Percentiles rank a stretch among this genome's conserved stretches.
Evolutionary conservation across 768 basidiomycete genomes (phyloP).

Genomic region (Daedaleopsis sinensis): DNA sequence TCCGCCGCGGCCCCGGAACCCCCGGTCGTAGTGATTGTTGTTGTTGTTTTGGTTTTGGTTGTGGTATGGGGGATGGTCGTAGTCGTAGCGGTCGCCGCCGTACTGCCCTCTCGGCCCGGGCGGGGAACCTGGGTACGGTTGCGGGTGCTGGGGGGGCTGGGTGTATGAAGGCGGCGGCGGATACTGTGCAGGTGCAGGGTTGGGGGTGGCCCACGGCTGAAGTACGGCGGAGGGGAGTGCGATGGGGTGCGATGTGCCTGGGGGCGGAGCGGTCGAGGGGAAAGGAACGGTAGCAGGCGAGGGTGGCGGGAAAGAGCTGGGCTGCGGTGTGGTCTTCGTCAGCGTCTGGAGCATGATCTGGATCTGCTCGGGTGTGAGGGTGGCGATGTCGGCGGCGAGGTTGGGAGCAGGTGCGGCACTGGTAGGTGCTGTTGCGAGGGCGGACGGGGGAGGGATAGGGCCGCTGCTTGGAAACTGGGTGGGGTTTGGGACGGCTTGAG

Average conservation of each 20-base stretch:
- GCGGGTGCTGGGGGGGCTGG: constrained; percentile 25
- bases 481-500: not conserved
- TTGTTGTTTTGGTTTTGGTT: constrained; percentile 26
- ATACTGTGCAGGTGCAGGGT: constrained; percentile 3
- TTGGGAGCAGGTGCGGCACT: constrained; percentile 26
- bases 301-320: constrained; percentile 32
- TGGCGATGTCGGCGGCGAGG: constrained; percentile 71
- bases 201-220: constrained; percentile 24
- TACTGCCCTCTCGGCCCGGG: constrained; percentile 12
- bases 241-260: constrained; percentile 9
- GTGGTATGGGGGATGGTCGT: constrained; percentile 9
- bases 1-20: constrained; percentile 34
- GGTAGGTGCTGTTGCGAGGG: constrained; percentile 3
- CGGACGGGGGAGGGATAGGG: not conserved
- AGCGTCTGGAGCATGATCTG: constrained; percentile 67
- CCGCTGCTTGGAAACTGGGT: not conserved
- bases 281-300: constrained; percentile 23
- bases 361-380: constrained; percentile 77
- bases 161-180: constrained; percentile 30
- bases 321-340: constrained; percentile 41
- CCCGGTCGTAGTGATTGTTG: constrained; percentile 25
- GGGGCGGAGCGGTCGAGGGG: not conserved
- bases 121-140: not conserved
- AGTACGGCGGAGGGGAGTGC: constrained; percentile 25
- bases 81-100: constrained; percentile 36